Base-by-base conservation (phyloP, 1,284 basidiomycete genomes). In the Volvariella surrecta region DNA sequence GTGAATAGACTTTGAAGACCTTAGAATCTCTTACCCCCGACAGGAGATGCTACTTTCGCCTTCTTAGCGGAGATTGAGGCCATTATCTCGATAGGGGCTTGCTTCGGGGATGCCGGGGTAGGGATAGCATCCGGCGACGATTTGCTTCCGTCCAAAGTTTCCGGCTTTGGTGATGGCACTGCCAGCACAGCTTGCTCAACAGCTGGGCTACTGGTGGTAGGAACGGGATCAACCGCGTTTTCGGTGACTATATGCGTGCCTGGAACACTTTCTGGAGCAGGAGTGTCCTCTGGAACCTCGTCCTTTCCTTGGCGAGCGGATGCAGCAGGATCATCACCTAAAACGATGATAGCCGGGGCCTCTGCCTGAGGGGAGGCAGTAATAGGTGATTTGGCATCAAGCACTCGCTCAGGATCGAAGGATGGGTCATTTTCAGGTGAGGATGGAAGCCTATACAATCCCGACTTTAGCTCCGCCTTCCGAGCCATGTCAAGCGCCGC, bases 401-500 rank as follows among this genome's bases (percentile, higher is more conserved):
- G 42, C 20, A 32, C 41, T 15, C 45, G 37, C 11, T 48, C 18
- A 20, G 3, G 4, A 6, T 6, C n/a, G 7, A 8, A 6, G 15
- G 34, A n/a, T 35, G 13, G 34, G 15, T 6, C 7, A 7, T 35
- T 35, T 15, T 35, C 34, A 4, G 34, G 6, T 7, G 32, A 30
- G 37, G 43, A 47, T 6, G 46, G 42, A 13, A 46, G 45, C 1
- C 28, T 30, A 19, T 45, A 40, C 24, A 44, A 32, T 3, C 50
- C 47, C 6, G 35, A 19, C 21, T 19, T 58, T 13, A 49, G 50
- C 47, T 64, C 63, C 15, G 60, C 58, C 51, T 60, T 64, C 34
- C 57, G 53, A n/a, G 65, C 65, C 21, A 60, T 53, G 42, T 64
- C 64, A 45, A 67, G 49, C 13, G 62, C 64, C 43, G 59, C 56